Base-by-base conservation (phyloP, 2,329 filamentous ascomycete species). In the Fusarium sp. region DNA sequence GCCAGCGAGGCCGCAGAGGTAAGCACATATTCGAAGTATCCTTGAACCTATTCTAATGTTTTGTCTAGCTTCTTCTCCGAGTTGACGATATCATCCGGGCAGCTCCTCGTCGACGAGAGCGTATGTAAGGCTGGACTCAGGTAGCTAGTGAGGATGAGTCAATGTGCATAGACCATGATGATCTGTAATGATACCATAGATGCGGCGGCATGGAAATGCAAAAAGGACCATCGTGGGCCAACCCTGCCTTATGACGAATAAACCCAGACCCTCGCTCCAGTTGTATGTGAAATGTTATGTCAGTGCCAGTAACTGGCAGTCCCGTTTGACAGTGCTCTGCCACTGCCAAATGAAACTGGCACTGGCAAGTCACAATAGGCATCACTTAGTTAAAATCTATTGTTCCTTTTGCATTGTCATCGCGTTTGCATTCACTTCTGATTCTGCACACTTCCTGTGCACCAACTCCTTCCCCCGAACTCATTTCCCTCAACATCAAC, bases 61-160 rank as follows among this genome's bases (percentile, higher is more conserved):
- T 7, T 39, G 8, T 4, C n/a, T 72, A 95, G 92, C 85, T 98
- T 70, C 87, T 99, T 67, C 85, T 99, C 70, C 88, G 96, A 77
- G 96, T 99, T 52, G 96, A 99, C 82, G 96, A 98, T 80, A 99
- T 99, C 79, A 98, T 99, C 78, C 90, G 95, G 65, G 92, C 93
- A 51, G 96, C 96, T 52, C 96, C 96, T 53, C 86, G 96, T 52
- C 71, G 76, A 71, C 79, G 79, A 56, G 79, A 80, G 68, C 75
- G 79, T 37, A 80, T 80, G 78, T 81, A 75, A 73, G 71, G 45
- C 33, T 41, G 43, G 25, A 57, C 39, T 61, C 63, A 58, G 67
- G 64, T 67, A 53, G 66, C 62, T 56, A 56, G 39, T 39, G 56
- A 68, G 55, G 67, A 70, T 64, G 60, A 69, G 67, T 70, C 72